These are phyloP conservation scores for Amaranthus tricolor DNA, from an alignment of 179 eudicot species.

Conservation along the genomic window DNA sequence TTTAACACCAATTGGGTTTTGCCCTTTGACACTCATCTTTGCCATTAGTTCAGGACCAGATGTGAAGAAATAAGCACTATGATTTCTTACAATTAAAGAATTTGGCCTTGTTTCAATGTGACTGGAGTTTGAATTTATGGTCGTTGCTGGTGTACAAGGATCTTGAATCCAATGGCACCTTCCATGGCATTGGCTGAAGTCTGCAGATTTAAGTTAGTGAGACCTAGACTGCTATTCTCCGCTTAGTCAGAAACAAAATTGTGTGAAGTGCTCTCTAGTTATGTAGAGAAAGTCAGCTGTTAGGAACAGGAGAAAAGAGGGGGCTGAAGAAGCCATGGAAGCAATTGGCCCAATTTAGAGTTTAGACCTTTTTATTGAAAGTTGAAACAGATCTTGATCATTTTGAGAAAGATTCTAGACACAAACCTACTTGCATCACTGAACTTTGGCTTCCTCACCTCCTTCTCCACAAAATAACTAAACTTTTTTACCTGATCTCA, in stretches of 20 bases:
- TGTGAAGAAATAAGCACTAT: not conserved
- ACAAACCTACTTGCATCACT: not conserved
- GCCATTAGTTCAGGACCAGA: not conserved
- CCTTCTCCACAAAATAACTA: not conserved
- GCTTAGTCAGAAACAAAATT: not conserved
- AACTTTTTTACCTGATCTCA: not conserved
- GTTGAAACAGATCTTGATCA: not conserved
- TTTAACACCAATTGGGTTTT: not conserved
- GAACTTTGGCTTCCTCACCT: not conserved
- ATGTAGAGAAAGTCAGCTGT: not conserved
- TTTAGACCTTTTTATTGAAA: not conserved
- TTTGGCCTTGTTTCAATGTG: not conserved
- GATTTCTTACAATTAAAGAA: not conserved
- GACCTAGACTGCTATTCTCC: not conserved
- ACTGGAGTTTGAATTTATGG: not conserved
- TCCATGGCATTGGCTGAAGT: not conserved
- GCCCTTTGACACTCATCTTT: not conserved
- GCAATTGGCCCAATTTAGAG: not conserved
- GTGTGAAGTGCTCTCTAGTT: not conserved
- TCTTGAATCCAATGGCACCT: not conserved
- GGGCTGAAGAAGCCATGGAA: not conserved
- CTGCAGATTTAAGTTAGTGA: not conserved
- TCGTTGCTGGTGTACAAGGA: not conserved
- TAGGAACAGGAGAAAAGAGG: not conserved
- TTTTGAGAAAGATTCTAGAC: not conserved